A percentile compares a stretch with the other conserved stretches of the same genome.
Conservation (phyloP, 768 basidiomycete genomes). For the Paxillus ammoniavirescens region DNA sequence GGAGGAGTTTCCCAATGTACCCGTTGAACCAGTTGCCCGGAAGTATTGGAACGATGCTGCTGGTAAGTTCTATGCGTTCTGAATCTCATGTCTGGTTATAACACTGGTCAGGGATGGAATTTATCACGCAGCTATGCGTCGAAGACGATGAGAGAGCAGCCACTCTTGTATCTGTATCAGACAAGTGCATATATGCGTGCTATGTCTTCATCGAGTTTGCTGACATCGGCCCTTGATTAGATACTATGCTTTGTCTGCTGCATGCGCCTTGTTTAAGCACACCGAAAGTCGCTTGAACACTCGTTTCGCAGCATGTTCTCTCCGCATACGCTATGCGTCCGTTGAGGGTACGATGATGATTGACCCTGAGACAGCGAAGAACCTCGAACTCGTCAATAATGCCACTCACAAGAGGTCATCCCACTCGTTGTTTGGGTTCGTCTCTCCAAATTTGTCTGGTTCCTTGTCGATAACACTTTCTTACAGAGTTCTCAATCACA, state of each 20-base stretch:
- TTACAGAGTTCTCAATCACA: slow-evolving; percentile 68
- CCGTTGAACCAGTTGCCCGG: slow-evolving; percentile 68
- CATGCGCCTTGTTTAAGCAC: slow-evolving; percentile 85
- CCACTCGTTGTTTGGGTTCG: slow-evolving; percentile 79
- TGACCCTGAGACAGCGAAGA: slow-evolving; percentile 83
- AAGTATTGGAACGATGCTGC: slow-evolving; percentile 85
- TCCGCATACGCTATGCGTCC: slow-evolving; percentile 72
- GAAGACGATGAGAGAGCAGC: slow-evolving; percentile 82
- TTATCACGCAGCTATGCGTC: slow-evolving; percentile 72
- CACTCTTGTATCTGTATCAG: slow-evolving; percentile 72
- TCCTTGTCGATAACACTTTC: not conserved
- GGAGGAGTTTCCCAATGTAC: slow-evolving; percentile 69
- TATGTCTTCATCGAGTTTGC: not conserved
- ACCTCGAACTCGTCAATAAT: slow-evolving; percentile 88
- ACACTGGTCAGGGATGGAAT: slow-evolving; percentile 61
- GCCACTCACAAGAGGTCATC: slow-evolving; percentile 60
- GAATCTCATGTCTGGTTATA: not conserved
- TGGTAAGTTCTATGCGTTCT: slow-evolving; percentile 40
- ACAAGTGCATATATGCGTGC: slow-evolving; percentile 60
- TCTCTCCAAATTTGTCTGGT: not conserved
- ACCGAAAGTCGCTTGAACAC: slow-evolving; percentile 68
- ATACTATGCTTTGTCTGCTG: slow-evolving; percentile 86
- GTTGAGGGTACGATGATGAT: slow-evolving; percentile 95
- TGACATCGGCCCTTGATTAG: slow-evolving; percentile 37
- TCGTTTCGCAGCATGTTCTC: slow-evolving; percentile 65